A percentile compares a stretch with the other conserved stretches of the same genome.
phyloP scores from a whole-genome alignment of 768 basidiomycete genomes.

The Clathrus columnatus region DNA sequence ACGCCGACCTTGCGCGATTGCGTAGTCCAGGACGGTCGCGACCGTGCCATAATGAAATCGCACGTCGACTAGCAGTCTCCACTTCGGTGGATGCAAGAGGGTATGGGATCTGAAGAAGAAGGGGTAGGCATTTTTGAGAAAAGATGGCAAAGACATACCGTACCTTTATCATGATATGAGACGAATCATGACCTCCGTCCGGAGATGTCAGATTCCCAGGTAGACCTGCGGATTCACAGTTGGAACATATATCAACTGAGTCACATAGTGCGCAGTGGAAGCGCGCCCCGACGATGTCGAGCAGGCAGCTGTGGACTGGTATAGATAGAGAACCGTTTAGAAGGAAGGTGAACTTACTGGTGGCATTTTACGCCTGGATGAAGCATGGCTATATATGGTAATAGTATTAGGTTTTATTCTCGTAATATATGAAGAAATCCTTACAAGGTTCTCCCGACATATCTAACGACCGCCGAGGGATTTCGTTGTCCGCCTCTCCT shows the following conservation, averaged over 20 bases:
- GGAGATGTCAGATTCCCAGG: conserved; percentile 73
- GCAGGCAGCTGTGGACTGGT: conserved; percentile 52
- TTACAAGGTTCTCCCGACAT: conserved; percentile 56
- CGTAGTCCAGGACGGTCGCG: conserved; percentile 56
- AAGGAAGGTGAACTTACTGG: conserved; percentile 47
- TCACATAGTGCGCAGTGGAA: conserved; percentile 91
- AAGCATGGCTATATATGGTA: conserved; percentile 45
- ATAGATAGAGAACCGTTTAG: neutral
- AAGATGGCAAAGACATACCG: neutral
- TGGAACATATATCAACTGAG: conserved; percentile 75
- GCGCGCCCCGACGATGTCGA: conserved; percentile 84
- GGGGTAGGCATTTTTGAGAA: neutral
- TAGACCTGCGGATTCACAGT: conserved; percentile 79
- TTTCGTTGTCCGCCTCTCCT: conserved; percentile 31
- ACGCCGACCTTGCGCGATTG: conserved; percentile 30
- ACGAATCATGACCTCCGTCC: conserved; percentile 71
- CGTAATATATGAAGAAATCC: conserved; percentile 17
- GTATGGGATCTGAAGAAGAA: conserved; percentile 63
- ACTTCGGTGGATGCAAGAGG: conserved; percentile 69
- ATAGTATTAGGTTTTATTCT: neutral
- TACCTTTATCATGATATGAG: conserved; percentile 94
- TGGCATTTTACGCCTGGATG: conserved; percentile 81
- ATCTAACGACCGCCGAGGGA: conserved; percentile 13
- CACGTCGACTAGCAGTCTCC: conserved; percentile 65
- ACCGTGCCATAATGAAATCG: conserved; percentile 66